Base-by-base conservation (phyloP, 768 basidiomycete genomes). In the Mycena amicta region DNA sequence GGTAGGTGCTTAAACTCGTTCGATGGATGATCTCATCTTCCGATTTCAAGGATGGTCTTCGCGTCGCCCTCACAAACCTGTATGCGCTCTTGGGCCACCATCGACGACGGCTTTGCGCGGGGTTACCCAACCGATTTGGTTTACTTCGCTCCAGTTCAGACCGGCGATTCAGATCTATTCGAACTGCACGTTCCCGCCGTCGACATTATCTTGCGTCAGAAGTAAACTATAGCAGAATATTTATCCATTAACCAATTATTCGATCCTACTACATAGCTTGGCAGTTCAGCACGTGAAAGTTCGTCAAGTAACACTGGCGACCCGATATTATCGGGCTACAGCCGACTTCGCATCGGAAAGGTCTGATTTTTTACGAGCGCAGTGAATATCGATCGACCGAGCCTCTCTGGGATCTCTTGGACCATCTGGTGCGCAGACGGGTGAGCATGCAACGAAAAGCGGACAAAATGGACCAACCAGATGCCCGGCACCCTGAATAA, bases 401-500 rank as follows among this genome's bases (percentile, higher is more conserved):
- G 60, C 25, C 40, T 51, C 45, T 63, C 62, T 6, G 62, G 63
- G 16, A 55, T 56, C 31, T 54, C 46, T 45, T 61, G 64, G 16
- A 61, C 60, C 29, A 65, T 61, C 64, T 65, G 47, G 3, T 3
- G 29, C 25, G 20, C 29, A 23, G 13, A 30, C 3, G 30, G 25
- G 30, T 28, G 47, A 46, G 18, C 45, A 49, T 11, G 47, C 25
- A 6, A 46, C 31, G 23, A 49, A 41, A 40, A 33, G 26, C 25
- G 33, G 18, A 52, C 16, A n/a, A 25, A 3, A 51, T 59, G 45
- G 50, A 74, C 74, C 67, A 75, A 57, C 74, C 67, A 75, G 59
- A 65, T 76, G 75, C 16, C 75, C 75, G 11, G 69, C 70, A 12
- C 62, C 60, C 50, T 66, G 37, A 40, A 76, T 65, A 11, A 28